Base-by-base conservation (phyloP, 1,284 basidiomycete species). In the Melampsora medusae region DNA sequence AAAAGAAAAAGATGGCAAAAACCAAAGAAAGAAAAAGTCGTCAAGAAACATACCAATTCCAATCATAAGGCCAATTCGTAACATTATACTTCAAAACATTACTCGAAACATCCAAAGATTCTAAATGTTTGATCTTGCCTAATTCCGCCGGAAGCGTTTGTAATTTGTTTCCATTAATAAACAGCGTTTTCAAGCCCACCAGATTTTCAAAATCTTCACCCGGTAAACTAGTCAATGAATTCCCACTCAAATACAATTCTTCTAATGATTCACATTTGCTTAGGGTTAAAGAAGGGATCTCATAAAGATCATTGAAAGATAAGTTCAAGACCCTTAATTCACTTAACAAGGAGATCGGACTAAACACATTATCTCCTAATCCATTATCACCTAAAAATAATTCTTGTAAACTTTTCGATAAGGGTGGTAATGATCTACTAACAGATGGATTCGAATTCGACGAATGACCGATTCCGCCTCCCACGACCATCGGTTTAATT, bases 1-100 rank as follows among this genome's bases (percentile, higher is more conserved):
- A 22, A 33, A 28, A 66, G n/a, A n/a, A n/a, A n/a, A n/a, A n/a
- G n/a, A n/a, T n/a, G n/a, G n/a, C n/a, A n/a, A 1, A 25, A 48
- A 22, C 2, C 5, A 10, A 22, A n/a, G 49, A 28, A 22, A 59
- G 31, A 35, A 42, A 5, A 19, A 61, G 28, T 28, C 1, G 28
- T 28, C 1, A 61, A 50, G 49, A 60, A 64, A 64, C 59, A 71
- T 79, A 94, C 97, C 97, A 99, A 83, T 99, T 99, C 96, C 96
- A 99, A 84, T 99, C 97, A 84, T 96, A 99, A 81, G 96, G 92
- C 91, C 91, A 96, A 82, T 99, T 99, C 81, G 93, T 92, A 79
- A 98, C 95, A 82, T 99, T 99, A 85, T 99, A 99, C 87, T 93
- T 95, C 84, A 99, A 86, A 69, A 90, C 84, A 82, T 99, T 99